Base-by-base conservation (phyloP, 352 stramenopile species). In the Peronosclerospora sorghi region DNA sequence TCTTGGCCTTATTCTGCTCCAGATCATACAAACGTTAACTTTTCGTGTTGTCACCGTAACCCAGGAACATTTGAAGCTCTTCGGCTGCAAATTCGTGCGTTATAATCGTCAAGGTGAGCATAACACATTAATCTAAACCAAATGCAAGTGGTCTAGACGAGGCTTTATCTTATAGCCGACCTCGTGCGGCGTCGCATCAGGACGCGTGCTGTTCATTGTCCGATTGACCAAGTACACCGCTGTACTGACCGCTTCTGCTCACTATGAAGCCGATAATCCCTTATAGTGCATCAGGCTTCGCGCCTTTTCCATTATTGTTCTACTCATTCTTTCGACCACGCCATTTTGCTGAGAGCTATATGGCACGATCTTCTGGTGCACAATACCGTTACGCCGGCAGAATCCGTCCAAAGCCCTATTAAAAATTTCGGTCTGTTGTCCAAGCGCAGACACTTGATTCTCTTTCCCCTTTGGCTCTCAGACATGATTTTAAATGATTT, bases 401-500 rank as follows among this genome's bases (percentile, higher is more conserved):
- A n/a, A n/a, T n/a, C n/a, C n/a, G n/a, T n/a, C n/a, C n/a, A n/a
- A n/a, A n/a, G n/a, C n/a, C n/a, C 7, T 30, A 6, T 30, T 30
- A 30, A 6, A 30, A 59, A 50, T 38, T 69, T 51, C 0, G 43
- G 44, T 1, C 51, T 59, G 10, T 65, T 65, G 50, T 67, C 55
- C 4, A 55, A 58, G 5, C 59, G 41, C 10, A 73, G 10, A 23
- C 14, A 41, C 37, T 60, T 62, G 5, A 67, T 44, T 1, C 30
- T 29, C 13, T 48, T 12, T 9, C 48, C 44, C 15, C 40, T 57
- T 18, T 65, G 48, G 2, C 45, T 50, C 6, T 30, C 26, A 10
- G 26, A 30, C 23, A 45, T 26, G 1, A 1, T 35, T 26, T 24
- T 17, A 8, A 14, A 45, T 17, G 7, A 2, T 26, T 35, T 0